These are phyloP conservation scores for Zymoseptoria passerinii DNA, from an alignment of 2,329 filamentous ascomycete genomes.

Conservation along the genomic window DNA sequence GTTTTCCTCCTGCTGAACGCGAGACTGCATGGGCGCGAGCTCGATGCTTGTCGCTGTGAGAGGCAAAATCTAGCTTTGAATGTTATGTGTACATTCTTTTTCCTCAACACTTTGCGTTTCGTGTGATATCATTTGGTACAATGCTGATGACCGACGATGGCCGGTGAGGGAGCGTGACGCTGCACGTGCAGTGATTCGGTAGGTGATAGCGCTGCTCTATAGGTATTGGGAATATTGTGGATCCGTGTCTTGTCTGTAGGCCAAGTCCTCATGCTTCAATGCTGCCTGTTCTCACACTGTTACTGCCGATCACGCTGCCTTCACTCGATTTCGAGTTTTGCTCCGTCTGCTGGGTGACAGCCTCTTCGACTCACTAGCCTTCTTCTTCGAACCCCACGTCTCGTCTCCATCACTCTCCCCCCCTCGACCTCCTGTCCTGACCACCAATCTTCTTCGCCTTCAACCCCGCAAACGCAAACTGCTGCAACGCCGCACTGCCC, in stretches of 20 bases:
- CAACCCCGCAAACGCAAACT: slow-evolving; percentile 27
- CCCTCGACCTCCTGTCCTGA: slow-evolving; percentile 9
- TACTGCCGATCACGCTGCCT: not conserved
- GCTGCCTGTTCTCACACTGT: not conserved
- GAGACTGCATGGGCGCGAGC: not conserved
- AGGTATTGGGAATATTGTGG: not conserved
- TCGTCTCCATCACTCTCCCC: not conserved
- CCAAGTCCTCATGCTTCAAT: not conserved
- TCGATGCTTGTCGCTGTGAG: not conserved
- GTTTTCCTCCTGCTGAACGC: not conserved
- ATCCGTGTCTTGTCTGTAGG: not conserved
- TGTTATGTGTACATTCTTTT: not conserved
- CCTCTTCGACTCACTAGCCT: not conserved
- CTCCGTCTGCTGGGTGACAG: not conserved
- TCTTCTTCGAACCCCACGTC: not conserved
- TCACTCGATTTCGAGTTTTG: not conserved
- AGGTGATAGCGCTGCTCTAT: no score
- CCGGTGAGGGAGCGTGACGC: not conserved
- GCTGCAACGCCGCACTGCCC: slow-evolving; percentile 29
- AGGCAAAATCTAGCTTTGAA: not conserved
- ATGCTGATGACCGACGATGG: not conserved
- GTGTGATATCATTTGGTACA: not conserved
- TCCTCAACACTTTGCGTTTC: not conserved
- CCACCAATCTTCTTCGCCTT: slow-evolving; percentile 14
- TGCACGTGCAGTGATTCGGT: no score